Conservation (phyloP, 2,329 filamentous ascomycete genomes). For the Paecilomyces fulvus region DNA sequence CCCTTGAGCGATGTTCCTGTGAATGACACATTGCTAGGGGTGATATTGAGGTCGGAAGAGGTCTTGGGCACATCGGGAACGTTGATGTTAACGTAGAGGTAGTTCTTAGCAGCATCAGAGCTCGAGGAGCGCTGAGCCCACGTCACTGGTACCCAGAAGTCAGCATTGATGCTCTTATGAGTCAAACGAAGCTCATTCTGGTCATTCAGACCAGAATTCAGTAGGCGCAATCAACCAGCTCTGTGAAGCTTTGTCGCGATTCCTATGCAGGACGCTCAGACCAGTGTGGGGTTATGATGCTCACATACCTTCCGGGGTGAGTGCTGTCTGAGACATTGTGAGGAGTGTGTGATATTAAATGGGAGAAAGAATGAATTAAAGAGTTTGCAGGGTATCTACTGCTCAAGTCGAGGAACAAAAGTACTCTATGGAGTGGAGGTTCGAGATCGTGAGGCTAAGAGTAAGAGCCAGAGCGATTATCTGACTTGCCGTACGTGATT, state of each 20-base stretch:
- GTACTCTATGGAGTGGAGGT: not conserved
- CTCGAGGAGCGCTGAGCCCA: slow-evolving; percentile 94
- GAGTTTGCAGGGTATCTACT: not conserved
- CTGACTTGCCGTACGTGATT: not conserved
- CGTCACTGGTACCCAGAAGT: slow-evolving; percentile 55
- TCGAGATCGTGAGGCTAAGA: not conserved
- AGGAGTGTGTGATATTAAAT: not conserved
- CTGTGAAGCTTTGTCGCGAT: not conserved
- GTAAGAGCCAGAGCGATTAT: not conserved
- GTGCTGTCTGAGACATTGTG: not conserved
- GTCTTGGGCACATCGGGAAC: slow-evolving; percentile 73
- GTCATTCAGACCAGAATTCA: not conserved
- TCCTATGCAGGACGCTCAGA: not conserved
- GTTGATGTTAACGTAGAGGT: slow-evolving; percentile 85
- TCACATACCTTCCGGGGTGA: not conserved
- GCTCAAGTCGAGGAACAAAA: not conserved
- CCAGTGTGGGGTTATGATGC: not conserved
- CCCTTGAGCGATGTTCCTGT: slow-evolving; percentile 80
- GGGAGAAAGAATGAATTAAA: not conserved
- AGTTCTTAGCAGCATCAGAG: slow-evolving; percentile 77
- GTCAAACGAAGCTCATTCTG: not conserved
- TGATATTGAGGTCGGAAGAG: slow-evolving; percentile 74
- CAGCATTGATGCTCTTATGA: not conserved
- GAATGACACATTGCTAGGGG: slow-evolving; percentile 69
- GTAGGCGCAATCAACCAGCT: not conserved